These are phyloP conservation scores for Linanthus parryae DNA, from an alignment of 148 eudicot genomes.

Conservation along the genomic window DNA sequence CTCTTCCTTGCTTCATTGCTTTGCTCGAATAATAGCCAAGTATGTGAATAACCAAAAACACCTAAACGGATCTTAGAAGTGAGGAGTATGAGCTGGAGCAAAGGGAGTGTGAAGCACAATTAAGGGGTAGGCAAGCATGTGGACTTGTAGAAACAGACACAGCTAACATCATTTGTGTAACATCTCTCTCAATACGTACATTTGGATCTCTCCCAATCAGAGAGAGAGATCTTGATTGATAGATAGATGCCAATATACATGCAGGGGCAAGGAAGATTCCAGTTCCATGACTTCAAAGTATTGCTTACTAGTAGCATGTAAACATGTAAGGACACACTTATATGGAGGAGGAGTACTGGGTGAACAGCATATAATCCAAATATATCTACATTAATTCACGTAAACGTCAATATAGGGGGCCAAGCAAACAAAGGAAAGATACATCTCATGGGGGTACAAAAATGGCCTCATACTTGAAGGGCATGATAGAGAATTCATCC, in stretches of 20 bases:
- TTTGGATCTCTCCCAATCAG: neutral
- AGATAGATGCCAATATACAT: neutral
- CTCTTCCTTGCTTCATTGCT: no score
- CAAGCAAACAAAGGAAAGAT: constrained; percentile 4
- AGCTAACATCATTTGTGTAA: constrained; percentile 8
- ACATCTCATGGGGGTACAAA: constrained; percentile 2
- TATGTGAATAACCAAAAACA: no score
- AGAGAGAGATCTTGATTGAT: neutral
- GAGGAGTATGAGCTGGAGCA: no score
- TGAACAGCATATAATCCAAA: no score
- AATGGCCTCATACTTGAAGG: neutral
- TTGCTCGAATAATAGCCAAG: no score
- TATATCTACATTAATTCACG: no score
- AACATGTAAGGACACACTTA: no score
- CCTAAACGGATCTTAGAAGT: no score
- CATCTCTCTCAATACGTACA: neutral
- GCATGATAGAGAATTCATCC: neutral
- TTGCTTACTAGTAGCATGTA: neutral
- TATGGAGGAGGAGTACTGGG: no score
- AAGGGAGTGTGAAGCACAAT: no score
- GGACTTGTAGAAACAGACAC: constrained; percentile 7
- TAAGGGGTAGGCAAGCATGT: constrained; percentile 7
- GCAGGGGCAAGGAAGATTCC: neutral
- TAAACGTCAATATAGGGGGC: neutral
- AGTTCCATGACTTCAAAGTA: no score